A percentile compares a stretch with the other conserved stretches of the same genome.
These are phyloP conservation scores for Tetratostichococcus sp. DNA, from an alignment of 139 green algal species.

Conservation along the genomic window DNA sequence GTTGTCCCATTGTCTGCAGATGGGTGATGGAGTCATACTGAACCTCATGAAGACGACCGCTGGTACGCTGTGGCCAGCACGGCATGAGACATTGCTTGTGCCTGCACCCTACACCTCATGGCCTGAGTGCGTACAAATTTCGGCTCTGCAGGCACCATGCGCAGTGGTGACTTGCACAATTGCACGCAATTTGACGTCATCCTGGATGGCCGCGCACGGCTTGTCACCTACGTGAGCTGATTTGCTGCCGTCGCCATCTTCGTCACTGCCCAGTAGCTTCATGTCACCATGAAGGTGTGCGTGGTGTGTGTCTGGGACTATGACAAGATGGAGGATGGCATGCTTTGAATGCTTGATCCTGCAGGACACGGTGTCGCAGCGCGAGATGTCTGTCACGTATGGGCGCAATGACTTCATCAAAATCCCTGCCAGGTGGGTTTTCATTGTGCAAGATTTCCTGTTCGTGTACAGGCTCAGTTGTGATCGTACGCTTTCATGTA, in stretches of 20 bases:
- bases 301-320: no score
- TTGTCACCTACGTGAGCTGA: conserved; percentile 20
- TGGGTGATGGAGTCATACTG: not conserved
- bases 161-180: conserved; percentile 33
- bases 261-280: no score
- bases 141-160: conserved; percentile 10
- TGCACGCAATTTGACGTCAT: conserved; percentile 33
- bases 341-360: no score
- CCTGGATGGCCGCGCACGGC: conserved; percentile 10
- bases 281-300: no score
- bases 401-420: conserved; percentile 25
- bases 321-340: no score
- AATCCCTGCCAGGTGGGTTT: conserved; percentile 16
- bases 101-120: no score
- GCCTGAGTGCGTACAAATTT: not conserved
- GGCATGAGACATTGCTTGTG: no score
- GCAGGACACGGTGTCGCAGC: conserved; percentile 14
- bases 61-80: no score
- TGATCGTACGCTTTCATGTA: no score
- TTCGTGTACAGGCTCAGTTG: no score
- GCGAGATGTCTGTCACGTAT: conserved; percentile 13
- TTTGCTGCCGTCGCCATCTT: not conserved
- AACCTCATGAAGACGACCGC: conserved; percentile 1
- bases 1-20: no score
- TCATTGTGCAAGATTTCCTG: no score